Conservation (phyloP, 768 basidiomycete genomes). For the Leccinum incarnatum region DNA sequence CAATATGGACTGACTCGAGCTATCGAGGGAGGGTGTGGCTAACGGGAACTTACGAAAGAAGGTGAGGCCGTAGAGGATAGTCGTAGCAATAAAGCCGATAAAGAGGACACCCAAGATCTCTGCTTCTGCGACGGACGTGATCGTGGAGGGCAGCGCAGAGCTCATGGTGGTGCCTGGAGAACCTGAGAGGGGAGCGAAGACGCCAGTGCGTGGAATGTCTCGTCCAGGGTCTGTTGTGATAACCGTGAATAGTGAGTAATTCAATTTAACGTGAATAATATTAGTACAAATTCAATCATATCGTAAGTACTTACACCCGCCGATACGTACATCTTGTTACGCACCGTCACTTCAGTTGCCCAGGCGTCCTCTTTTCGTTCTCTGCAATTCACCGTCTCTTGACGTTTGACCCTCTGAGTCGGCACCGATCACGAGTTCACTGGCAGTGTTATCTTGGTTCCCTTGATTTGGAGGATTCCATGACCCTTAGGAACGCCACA, state of each 20-base stretch:
- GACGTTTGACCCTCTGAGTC: no score
- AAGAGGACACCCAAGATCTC: slow-evolving; percentile 29
- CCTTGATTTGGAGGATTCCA: no score
- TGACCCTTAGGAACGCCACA: no score
- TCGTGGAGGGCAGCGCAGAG: background rate
- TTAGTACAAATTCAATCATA: slow-evolving; percentile 1
- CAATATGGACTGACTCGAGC: background rate
- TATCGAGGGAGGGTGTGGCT: background rate
- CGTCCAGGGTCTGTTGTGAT: background rate
- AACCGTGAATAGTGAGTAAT: slow-evolving; percentile 1
- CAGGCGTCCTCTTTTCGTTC: no score
- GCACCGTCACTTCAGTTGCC: no score
- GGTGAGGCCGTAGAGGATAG: slow-evolving; percentile 32
- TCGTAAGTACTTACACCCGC: no score
- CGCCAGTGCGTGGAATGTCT: background rate
- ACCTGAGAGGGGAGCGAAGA: background rate
- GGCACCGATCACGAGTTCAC: no score
- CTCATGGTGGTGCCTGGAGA: slow-evolving; percentile 16
- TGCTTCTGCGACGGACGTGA: slow-evolving; percentile 18
- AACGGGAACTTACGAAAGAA: slow-evolving; percentile 29
- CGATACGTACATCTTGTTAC: no score
- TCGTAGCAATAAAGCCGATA: slow-evolving; percentile 26
- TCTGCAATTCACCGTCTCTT: no score
- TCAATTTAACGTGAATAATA: background rate
- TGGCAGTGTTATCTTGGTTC: no score